Base-by-base conservation (phyloP, 495 filamentous ascomycete species). In the Talaromyces proteolyticus region DNA sequence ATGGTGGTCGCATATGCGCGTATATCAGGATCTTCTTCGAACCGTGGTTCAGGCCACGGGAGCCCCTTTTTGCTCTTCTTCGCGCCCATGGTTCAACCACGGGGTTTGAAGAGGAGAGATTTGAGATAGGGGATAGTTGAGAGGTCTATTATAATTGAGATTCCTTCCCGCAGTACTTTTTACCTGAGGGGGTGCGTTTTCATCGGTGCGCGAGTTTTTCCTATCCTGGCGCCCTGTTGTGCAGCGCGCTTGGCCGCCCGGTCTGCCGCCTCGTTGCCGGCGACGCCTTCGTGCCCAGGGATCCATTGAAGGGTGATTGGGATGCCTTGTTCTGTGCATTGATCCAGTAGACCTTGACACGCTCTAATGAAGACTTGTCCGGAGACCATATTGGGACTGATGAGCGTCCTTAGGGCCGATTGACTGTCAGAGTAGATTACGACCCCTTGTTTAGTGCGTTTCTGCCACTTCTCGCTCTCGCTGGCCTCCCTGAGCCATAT, bases 241-340 rank as follows among this genome's bases (percentile, higher is more conserved):
- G 45, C 29, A 1, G 45, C 23, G 8, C 25, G 21, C 44, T 56
- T 56, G 24, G 45, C 54, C n/a, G 50, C 50, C 39, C 34, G 36
- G 50, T 56, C 54, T 21, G 54, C 54, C 37, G 43, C 19, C 25
- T 53, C 54, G 37, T 56, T 56, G 25, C 54, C 54, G 23, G 47
- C 25, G 22, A 49, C 44, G 20, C 51, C 54, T 29, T 16, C 26
- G 44, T 56, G 54, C 39, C 44, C 54, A 20, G 50, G 51, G 21
- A 53, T 56, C 38, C 54, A 56, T 20, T 48, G 44, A 24, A 56
- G 6, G 12, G 14, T 17, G n/a, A 47, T 24, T 2, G 11, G 24
- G n/a, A 47, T 38, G 8, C 23, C 29, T 21, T 26, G 11, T 5
- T 17, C 2, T 3, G 14, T 14, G 10, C 19, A 34, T 17, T 36